A percentile compares a stretch with the other conserved stretches of the same genome.
Conservation (phyloP, 805 yeast genomes). For the Saccharomycopsis selenospora region DNA sequence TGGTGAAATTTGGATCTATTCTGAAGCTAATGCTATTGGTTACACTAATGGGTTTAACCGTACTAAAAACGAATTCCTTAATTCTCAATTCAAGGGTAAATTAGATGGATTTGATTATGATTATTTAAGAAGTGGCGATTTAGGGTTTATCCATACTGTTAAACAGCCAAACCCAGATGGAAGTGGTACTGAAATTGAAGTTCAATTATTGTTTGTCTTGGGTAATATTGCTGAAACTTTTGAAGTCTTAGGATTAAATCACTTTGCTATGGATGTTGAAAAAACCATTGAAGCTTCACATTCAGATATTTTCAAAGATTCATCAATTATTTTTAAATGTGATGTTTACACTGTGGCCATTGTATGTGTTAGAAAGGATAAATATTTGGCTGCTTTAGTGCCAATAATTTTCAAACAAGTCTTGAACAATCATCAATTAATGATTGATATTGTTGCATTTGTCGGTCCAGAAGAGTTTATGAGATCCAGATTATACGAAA, state of each 20-base stretch:
- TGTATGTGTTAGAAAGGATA: slow-evolving; percentile 50
- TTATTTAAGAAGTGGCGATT: slow-evolving; percentile 85
- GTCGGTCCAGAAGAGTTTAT: slow-evolving; percentile 58
- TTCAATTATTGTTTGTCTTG: slow-evolving; percentile 77
- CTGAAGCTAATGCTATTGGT: slow-evolving; percentile 70
- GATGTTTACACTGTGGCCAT: slow-evolving; percentile 74
- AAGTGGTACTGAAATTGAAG: slow-evolving; percentile 28
- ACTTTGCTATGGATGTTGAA: slow-evolving; percentile 83
- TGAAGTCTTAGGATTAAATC: slow-evolving; percentile 86
- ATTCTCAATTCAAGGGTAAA: slow-evolving; percentile 51
- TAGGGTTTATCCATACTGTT: slow-evolving; percentile 84
- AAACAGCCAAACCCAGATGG: slow-evolving; percentile 32
- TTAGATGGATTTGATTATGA: slow-evolving; percentile 56
- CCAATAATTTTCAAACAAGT: slow-evolving; percentile 78
- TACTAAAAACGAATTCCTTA: slow-evolving; percentile 37
- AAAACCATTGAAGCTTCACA: slow-evolving; percentile 50
- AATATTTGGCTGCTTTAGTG: slow-evolving; percentile 61
- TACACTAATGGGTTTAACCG: slow-evolving; percentile 41
- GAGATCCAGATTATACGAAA: slow-evolving; percentile 62
- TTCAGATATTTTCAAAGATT: slow-evolving; percentile 33
- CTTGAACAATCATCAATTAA: slow-evolving; percentile 71
- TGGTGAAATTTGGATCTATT: slow-evolving; percentile 96
- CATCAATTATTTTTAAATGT: slow-evolving; percentile 66
- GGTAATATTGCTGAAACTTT: slow-evolving; percentile 83
- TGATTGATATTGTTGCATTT: slow-evolving; percentile 79